Conservation (phyloP, 2,329 filamentous ascomycete species). For the Kalmusia sp. region DNA sequence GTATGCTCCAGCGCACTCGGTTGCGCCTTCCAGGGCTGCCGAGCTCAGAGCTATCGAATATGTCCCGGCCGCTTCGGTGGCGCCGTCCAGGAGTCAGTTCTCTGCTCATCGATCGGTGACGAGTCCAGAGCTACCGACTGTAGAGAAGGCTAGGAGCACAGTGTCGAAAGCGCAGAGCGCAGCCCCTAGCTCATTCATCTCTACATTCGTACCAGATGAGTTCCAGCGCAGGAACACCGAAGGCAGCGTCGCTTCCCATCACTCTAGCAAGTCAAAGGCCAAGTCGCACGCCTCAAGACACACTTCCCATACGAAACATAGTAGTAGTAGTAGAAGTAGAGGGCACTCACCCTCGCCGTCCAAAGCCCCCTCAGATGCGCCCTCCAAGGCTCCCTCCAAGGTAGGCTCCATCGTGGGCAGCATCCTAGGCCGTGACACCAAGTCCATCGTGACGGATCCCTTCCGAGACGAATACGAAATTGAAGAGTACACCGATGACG, state of each 20-base stretch:
- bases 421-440: slow-evolving; percentile 44
- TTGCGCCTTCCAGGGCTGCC: slow-evolving; percentile 1
- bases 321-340: slow-evolving; percentile 31
- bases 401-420: slow-evolving; percentile 44
- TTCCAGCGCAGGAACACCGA: slow-evolving; percentile 32
- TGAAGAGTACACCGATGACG: slow-evolving; percentile 47
- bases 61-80: slow-evolving; percentile 25
- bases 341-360: slow-evolving; percentile 30
- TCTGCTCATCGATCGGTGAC: slow-evolving; percentile 38
- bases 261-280: slow-evolving; percentile 42
- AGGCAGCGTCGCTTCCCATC: slow-evolving; percentile 42
- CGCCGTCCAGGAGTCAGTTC: slow-evolving; percentile 25
- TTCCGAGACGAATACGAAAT: slow-evolving; percentile 47
- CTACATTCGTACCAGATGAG: slow-evolving; percentile 45
- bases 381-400: slow-evolving; percentile 30
- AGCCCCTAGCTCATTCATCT: slow-evolving; percentile 44
- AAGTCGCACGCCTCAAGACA: slow-evolving; percentile 38
- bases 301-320: slow-evolving; percentile 31
- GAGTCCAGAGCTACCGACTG: slow-evolving; percentile 36
- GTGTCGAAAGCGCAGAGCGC: slow-evolving; percentile 28
- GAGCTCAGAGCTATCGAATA: slow-evolving; percentile 28
- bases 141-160: slow-evolving; percentile 27
- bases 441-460: slow-evolving; percentile 26
- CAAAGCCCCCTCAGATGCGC: slow-evolving; percentile 5
- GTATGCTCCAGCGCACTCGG: slow-evolving; percentile 5